Conservation (phyloP, 176 grass and related monocot species). For the Alopecurus myosuroides region DNA sequence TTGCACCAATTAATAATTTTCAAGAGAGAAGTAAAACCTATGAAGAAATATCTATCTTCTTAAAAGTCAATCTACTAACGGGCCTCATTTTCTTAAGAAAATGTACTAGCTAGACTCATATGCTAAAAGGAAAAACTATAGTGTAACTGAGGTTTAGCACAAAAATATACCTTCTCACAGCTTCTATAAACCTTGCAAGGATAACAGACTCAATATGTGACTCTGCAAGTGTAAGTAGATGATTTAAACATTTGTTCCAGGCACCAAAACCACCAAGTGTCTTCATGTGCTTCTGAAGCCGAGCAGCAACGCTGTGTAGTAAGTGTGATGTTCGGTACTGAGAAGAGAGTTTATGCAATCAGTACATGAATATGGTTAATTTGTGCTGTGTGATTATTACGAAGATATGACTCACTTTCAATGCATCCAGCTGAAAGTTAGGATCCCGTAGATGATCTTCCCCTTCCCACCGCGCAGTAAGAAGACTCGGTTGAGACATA, state of each 20-base stretch:
- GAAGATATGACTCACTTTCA: slow-evolving; percentile 52
- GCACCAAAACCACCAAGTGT: too few relatives aligned
- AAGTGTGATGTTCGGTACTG: too few relatives aligned
- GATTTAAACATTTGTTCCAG: too few relatives aligned
- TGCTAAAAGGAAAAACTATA: not conserved
- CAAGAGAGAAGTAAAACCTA: not conserved
- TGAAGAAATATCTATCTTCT: not conserved
- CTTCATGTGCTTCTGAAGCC: too few relatives aligned
- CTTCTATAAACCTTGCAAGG: too few relatives aligned
- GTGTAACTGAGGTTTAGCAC: not conserved
- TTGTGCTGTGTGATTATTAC: not conserved
- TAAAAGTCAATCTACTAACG: not conserved
- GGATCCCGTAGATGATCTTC: slow-evolving; percentile 93
- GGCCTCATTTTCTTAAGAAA: not conserved
- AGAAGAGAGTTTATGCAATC: too few relatives aligned
- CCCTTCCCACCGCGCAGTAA: slow-evolving; percentile 90
- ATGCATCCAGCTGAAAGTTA: slow-evolving; percentile 91
- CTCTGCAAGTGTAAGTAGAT: too few relatives aligned
- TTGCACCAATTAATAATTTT: too few relatives aligned
- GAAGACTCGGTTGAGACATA: slow-evolving; percentile 83
- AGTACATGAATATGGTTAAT: not conserved
- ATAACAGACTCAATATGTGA: too few relatives aligned
- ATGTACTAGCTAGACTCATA: too few relatives aligned
- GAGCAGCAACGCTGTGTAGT: too few relatives aligned
- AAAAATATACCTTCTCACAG: too few relatives aligned